Conservation (phyloP, 2,329 filamentous ascomycete genomes). For the Hysterium pulicare region DNA sequence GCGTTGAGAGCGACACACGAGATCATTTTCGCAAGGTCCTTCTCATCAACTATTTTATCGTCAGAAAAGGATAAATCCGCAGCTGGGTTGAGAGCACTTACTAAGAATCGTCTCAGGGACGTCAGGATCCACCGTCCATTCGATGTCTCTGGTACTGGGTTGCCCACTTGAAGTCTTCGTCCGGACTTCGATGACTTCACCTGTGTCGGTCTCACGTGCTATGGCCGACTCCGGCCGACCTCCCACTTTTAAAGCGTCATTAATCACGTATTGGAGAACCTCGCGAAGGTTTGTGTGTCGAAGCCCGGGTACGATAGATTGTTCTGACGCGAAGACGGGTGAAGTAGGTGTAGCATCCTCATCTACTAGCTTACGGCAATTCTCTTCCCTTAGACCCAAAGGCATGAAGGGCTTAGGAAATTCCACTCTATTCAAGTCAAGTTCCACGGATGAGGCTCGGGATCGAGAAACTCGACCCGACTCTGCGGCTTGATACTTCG, state of each 20-base stretch:
- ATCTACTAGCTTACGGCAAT: not conserved
- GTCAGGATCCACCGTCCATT: slow-evolving; percentile 49
- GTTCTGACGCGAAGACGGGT: slow-evolving; percentile 34
- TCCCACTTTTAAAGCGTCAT: slow-evolving; percentile 51
- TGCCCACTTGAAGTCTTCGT: slow-evolving; percentile 44
- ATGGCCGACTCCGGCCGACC: slow-evolving; percentile 52
- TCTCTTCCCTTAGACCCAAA: not conserved
- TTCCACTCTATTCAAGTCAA: not conserved
- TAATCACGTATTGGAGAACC: slow-evolving; percentile 51
- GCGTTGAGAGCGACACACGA: slow-evolving; percentile 65
- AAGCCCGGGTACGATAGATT: slow-evolving; percentile 45
- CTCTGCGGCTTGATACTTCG: slow-evolving; percentile 16
- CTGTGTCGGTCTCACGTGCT: slow-evolving; percentile 44
- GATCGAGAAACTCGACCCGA: slow-evolving; percentile 22
- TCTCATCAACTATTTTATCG: slow-evolving; percentile 50
- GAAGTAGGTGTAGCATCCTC: slow-evolving; percentile 13
- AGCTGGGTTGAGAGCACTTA: slow-evolving; percentile 15
- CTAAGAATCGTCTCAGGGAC: slow-evolving; percentile 54
- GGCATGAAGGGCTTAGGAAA: not conserved
- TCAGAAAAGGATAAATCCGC: slow-evolving; percentile 6
- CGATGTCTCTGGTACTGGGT: slow-evolving; percentile 45
- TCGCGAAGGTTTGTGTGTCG: slow-evolving; percentile 48
- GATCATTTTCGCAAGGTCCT: slow-evolving; percentile 61
- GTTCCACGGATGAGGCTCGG: not conserved
- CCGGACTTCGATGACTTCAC: slow-evolving; percentile 49